These are phyloP conservation scores for Solanum appendiculatum DNA, from an alignment of 257 asterid genomes.

Conservation along the genomic window DNA sequence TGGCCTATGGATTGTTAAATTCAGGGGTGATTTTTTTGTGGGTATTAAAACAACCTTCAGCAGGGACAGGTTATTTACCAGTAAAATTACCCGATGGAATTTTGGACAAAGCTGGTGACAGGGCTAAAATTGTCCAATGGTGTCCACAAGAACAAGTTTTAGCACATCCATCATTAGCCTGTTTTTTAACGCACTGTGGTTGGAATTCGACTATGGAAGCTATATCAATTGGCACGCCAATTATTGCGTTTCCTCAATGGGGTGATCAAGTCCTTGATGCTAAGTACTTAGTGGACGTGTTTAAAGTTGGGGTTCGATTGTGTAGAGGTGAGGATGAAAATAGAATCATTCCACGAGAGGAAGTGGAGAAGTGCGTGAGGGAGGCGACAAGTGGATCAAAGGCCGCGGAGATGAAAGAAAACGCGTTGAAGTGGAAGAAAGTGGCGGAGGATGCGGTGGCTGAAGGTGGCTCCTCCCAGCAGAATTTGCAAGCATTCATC, in stretches of 20 bases:
- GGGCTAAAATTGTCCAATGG: constrained; percentile 60
- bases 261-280: constrained; percentile 92
- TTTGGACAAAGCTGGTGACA: constrained; percentile 38
- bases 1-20: constrained; percentile 45
- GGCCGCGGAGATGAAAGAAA: constrained; percentile 47
- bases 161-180: constrained; percentile 57
- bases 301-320: constrained; percentile 49
- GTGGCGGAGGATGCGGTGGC: constrained; percentile 63
- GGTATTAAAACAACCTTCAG: constrained; percentile 45
- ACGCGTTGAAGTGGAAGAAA: constrained; percentile 56
- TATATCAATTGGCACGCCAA: constrained; percentile 59
- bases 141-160: constrained; percentile 66
- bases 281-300: constrained; percentile 64
- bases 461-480: constrained; percentile 53
- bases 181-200: constrained; percentile 81
- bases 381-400: constrained; percentile 30
- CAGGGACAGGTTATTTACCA: not conserved
- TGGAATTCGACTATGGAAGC: constrained; percentile 91
- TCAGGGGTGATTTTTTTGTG: constrained; percentile 51
- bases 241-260: constrained; percentile 72
- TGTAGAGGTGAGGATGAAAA: constrained; percentile 64
- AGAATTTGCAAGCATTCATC: constrained; percentile 38
- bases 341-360: constrained; percentile 33
- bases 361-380: constrained; percentile 43
- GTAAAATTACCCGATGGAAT: constrained; percentile 45